Evolutionary conservation across 2,329 filamentous ascomycete genomes (phyloP), one percentile per base, ranked within the genome.

Genomic region (Verticillium zaregamsianum): DNA sequence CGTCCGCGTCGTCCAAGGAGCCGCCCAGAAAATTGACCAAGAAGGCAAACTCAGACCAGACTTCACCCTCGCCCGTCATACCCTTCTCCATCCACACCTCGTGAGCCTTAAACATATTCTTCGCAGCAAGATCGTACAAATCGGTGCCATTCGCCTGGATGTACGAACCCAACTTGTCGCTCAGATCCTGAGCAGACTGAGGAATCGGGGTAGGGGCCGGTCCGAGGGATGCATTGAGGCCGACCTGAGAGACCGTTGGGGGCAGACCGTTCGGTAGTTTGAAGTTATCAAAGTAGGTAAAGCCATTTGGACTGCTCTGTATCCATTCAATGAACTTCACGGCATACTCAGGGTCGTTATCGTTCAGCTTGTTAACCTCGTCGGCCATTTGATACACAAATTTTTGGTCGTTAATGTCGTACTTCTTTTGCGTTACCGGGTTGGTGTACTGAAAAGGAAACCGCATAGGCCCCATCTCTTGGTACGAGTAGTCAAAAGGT

Each of bases 391-490:
- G 84, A 70, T 88, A 89, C 0, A 89, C 85, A 69, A 90, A 78
- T 64, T 84, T 80, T 68, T 89, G 86, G 66, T 90, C 87, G 9
- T 82, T 80, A 64, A 89, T 85, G 62, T 86, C 80, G 64, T 77
- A 75, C 0, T 82, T 87, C 67, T 83, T 78, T 64, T 86, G 86
- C n/a, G 78, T 79, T 23, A 77, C 76, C 3, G 80, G 78, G 32
- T 80, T 79, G 2, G 79, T 70, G 64, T 84, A 80, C 2, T 77
- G 79, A 17, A 83, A 77, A 0, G 87, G 87, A 65, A 90, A 86
- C 2, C 86, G 77, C 86, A 90, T 89, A 0, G 86, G 85, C 0
- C 87, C 87, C 84, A 81, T 81, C 69, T 89, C 87, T 67, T 89
- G 86, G 70, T 90, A 90, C 23, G 86, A 86, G 68, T 90, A 89